Conservation (phyloP, 139 green algal genomes). For the Pseudopediastrum boryanum region DNA sequence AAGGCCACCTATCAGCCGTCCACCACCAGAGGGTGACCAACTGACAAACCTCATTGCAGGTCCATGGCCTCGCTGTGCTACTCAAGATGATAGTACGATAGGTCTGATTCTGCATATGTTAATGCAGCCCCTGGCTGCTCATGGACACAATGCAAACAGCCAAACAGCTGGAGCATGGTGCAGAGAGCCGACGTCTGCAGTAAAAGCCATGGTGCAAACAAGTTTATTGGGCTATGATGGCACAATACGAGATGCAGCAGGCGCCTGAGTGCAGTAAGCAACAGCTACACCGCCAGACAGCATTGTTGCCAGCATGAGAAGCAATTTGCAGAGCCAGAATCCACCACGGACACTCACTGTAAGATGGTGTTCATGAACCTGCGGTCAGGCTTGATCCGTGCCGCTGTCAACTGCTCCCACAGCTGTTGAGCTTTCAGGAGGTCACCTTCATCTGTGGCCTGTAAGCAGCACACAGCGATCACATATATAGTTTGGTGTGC, state of each 20-base stretch:
- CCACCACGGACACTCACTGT: constrained; percentile 2
- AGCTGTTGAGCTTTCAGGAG: constrained; percentile 13
- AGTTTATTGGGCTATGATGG: not conserved
- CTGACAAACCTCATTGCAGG: no score
- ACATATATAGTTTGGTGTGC: no score
- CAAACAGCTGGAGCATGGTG: not conserved
- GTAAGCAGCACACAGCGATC: no score
- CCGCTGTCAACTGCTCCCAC: not conserved
- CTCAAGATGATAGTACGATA: no score
- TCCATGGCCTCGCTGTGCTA: no score
- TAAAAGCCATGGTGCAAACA: not conserved
- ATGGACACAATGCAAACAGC: not conserved
- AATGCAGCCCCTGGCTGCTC: no score
- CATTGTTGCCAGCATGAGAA: not conserved
- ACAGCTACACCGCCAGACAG: not conserved
- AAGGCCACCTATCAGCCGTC: no score
- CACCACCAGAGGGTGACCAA: no score
- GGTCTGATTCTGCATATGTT: no score
- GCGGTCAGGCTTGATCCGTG: not conserved
- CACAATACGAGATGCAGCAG: not conserved
- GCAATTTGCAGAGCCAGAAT: not conserved
- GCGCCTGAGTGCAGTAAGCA: not conserved
- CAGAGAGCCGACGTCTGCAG: not conserved
- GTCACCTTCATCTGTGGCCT: constrained; percentile 31
- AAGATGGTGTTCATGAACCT: constrained; percentile 18